Evolutionary conservation across 306 rosid genomes (phyloP).

Genomic region (Cyclanthera cordifolia): DNA sequence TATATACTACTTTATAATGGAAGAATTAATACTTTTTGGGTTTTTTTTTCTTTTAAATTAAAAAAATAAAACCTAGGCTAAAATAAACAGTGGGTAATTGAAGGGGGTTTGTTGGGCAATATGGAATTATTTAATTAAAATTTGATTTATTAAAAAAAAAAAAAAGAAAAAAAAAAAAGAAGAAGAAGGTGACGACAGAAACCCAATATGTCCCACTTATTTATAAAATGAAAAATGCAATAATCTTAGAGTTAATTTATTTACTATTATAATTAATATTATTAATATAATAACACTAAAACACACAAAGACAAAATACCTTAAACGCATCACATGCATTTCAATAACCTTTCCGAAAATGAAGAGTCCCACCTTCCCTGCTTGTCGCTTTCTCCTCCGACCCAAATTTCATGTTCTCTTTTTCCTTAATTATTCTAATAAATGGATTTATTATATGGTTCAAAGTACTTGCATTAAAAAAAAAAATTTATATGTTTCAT

Average conservation of each 20-base stretch:
- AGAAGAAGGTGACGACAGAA: neutral
- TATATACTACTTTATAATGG: too few relatives aligned
- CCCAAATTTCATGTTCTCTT: neutral
- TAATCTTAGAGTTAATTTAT: neutral
- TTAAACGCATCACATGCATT: slow-evolving; percentile 12
- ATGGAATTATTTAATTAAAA: neutral
- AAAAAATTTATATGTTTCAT: too few relatives aligned
- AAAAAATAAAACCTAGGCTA: too few relatives aligned
- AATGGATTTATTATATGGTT: neutral
- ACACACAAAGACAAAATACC: slow-evolving; percentile 5
- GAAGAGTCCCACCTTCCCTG: neutral
- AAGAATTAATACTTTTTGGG: too few relatives aligned
- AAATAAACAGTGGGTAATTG: neutral
- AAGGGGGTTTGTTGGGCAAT: neutral
- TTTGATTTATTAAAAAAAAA: too few relatives aligned
- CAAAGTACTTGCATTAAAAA: neutral
- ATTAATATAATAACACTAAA: neutral
- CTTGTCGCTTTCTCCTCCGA: slow-evolving; percentile 6
- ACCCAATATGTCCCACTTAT: slow-evolving; percentile 6
- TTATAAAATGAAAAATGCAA: slow-evolving; percentile 1
- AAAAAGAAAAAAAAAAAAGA: too few relatives aligned
- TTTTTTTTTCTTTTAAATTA: too few relatives aligned
- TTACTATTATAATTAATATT: neutral
- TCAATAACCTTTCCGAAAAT: slow-evolving; percentile 11
- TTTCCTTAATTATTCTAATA: neutral